A percentile compares a stretch with the other conserved stretches of the same genome.
Conservation (phyloP, 2,329 filamentous ascomycete genomes). For the Cryphonectria parasitica region DNA sequence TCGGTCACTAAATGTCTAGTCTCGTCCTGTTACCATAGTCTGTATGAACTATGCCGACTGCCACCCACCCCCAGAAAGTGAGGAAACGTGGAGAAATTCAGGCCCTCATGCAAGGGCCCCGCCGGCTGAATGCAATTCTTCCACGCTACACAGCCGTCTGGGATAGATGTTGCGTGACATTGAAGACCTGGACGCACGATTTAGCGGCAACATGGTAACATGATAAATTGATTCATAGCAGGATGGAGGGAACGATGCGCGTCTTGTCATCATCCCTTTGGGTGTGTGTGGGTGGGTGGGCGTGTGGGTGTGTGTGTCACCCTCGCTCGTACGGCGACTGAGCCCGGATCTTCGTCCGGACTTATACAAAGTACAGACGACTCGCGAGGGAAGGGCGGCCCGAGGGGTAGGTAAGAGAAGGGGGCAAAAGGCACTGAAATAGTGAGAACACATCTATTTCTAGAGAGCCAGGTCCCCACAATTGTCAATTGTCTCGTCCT, state of each 20-base stretch:
- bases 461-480: slow-evolving; percentile 4
- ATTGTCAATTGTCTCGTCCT: background rate
- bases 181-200: background rate
- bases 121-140: slow-evolving; percentile 7
- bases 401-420: background rate
- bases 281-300: background rate
- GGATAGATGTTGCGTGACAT: slow-evolving; percentile 3
- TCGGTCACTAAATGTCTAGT: background rate
- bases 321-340: background rate
- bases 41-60: background rate
- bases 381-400: background rate
- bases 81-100: background rate
- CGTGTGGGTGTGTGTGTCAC: background rate
- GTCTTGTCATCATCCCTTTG: background rate
- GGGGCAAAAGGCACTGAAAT: background rate
- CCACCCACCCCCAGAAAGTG: background rate
- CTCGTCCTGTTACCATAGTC: background rate
- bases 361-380: slow-evolving; percentile 1
- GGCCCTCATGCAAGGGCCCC: slow-evolving; percentile 1
- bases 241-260: background rate
- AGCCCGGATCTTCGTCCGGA: background rate
- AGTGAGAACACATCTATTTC: background rate
- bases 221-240: background rate
- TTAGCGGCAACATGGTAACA: background rate
- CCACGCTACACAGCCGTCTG: background rate